Evolutionary conservation across 305 asterid species (phyloP).

Genomic region (Fraxinus latifolia): DNA sequence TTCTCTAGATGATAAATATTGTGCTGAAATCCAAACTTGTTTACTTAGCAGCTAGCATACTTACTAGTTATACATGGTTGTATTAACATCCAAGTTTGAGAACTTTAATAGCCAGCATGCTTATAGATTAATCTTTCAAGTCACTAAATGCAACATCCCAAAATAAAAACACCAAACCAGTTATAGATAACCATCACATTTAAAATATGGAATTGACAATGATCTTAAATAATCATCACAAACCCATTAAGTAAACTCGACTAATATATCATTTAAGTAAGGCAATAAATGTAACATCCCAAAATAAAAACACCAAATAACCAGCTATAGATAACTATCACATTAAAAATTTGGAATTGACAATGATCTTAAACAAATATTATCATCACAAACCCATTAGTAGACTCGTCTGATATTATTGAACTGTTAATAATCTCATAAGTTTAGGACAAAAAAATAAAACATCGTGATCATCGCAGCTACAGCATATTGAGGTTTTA

Average conservation of each 20-base stretch:
- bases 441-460: background rate
- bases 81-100: background rate
- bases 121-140: background rate
- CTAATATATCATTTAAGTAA: background rate
- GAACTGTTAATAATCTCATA: background rate
- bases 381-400: background rate
- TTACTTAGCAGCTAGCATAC: background rate
- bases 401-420: background rate
- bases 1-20: background rate
- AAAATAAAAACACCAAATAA: background rate
- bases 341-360: background rate
- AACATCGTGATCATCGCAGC: background rate
- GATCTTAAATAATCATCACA: background rate
- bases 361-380: background rate
- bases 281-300: background rate
- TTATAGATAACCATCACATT: background rate
- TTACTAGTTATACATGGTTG: background rate
- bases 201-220: background rate
- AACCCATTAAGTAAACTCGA: background rate
- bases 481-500: background rate
- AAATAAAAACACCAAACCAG: background rate
- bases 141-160: background rate
- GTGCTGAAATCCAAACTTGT: background rate
- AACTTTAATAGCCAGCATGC: background rate
- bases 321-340: background rate